Evolutionary conservation across 1,139 yeast genomes (phyloP).

Genomic region (Geotrichum aggregatum): DNA sequence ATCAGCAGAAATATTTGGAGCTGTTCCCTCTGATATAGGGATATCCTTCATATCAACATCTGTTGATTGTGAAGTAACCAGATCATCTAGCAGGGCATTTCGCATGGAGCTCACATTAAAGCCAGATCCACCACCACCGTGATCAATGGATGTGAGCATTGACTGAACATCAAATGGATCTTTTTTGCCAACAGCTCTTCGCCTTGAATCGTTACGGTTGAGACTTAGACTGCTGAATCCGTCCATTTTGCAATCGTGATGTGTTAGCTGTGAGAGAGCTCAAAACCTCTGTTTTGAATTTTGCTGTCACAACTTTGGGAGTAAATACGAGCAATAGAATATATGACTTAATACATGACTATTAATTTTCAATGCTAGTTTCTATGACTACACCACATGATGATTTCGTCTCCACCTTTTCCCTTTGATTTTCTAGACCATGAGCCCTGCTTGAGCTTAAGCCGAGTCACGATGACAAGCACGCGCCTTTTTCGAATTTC

Average conservation of each 20-base stretch:
- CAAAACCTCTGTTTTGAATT: not conserved
- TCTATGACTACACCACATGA: too few relatives aligned
- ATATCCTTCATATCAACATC: conserved; percentile 16
- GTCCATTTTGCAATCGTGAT: not conserved
- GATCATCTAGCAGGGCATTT: conserved; percentile 7
- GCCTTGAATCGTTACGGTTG: not conserved
- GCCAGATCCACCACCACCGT: not conserved
- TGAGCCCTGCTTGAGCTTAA: not conserved
- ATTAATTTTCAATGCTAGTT: not conserved
- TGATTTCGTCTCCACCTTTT: not conserved
- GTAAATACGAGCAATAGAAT: too few relatives aligned
- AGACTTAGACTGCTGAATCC: conserved; percentile 5
- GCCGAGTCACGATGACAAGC: too few relatives aligned
- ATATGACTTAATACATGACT: too few relatives aligned
- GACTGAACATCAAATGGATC: conserved; percentile 18
- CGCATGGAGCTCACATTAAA: conserved; percentile 10
- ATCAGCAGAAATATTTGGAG: not conserved
- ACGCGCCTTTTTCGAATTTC: not conserved
- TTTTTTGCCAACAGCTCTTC: not conserved
- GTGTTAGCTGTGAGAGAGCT: not conserved
- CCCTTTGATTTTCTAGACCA: not conserved
- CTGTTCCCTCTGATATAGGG: not conserved
- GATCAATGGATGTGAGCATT: conserved; percentile 13
- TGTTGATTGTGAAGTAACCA: not conserved
- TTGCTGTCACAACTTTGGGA: not conserved